Conservation (phyloP, 345 rosid species). For the Euphorbia pulcherrima region DNA sequence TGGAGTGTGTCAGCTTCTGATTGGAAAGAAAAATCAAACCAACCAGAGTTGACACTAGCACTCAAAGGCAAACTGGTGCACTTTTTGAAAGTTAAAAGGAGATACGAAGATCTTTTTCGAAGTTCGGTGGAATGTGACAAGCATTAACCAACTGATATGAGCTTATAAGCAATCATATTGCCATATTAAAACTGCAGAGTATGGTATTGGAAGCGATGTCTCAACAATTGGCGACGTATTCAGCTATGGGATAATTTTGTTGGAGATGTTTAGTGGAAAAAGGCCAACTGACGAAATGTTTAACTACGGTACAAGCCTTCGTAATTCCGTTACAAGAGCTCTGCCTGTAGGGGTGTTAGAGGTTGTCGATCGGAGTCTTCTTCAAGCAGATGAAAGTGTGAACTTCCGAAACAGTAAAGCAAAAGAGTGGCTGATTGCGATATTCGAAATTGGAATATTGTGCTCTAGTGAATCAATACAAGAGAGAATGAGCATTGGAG, state of each 20-base stretch:
- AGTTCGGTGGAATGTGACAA: too few relatives aligned
- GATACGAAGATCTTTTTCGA: too few relatives aligned
- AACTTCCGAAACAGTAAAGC: not conserved
- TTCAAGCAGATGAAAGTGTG: not conserved
- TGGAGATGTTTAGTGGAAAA: slow-evolving; percentile 2
- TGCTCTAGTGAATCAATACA: not conserved
- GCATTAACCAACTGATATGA: too few relatives aligned
- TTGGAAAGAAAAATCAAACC: too few relatives aligned
- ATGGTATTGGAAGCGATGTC: not conserved
- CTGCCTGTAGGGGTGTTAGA: not conserved
- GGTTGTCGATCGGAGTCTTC: not conserved
- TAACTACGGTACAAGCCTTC: not conserved
- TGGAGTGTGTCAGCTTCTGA: too few relatives aligned
- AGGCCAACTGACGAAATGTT: not conserved
- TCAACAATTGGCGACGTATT: not conserved
- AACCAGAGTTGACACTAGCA: too few relatives aligned
- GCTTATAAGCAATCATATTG: not conserved
- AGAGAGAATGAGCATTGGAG: not conserved
- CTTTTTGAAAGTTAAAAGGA: too few relatives aligned
- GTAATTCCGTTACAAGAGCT: not conserved
- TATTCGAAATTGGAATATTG: not conserved
- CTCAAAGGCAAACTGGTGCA: too few relatives aligned
- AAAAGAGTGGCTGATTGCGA: not conserved
- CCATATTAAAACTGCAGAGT: too few relatives aligned
- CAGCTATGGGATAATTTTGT: not conserved